Conservation (phyloP, 129 eudicot genomes). For the Scalesia atractyloides region DNA sequence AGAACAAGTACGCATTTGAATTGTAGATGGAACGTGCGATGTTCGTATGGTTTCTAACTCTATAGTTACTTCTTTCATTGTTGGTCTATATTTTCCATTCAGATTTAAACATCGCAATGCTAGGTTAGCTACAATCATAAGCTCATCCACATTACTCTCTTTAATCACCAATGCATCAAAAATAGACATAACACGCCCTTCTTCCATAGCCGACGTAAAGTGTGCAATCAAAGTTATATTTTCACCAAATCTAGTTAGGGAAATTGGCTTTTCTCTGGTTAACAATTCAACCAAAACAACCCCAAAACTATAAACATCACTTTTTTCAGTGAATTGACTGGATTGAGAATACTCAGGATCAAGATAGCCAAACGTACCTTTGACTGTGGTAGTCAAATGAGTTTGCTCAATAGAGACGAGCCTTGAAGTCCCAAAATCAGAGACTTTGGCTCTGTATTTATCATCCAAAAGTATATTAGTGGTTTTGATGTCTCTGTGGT, state of each 20-base stretch:
- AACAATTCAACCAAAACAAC: conserved; percentile 12
- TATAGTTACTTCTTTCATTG: no score
- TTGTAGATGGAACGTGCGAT: neutral
- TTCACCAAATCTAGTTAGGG: conserved; percentile 17
- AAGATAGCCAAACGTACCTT: conserved; percentile 24
- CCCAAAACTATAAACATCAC: no score
- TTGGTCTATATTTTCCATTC: no score
- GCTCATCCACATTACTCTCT: conserved; percentile 14
- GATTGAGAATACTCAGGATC: conserved; percentile 4
- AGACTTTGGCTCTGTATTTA: conserved; percentile 28
- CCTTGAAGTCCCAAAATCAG: conserved; percentile 33
- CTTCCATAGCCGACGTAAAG: conserved; percentile 27
- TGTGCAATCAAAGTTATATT: conserved; percentile 7
- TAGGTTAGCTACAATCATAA: conserved; percentile 10
- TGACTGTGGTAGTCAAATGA: conserved; percentile 20
- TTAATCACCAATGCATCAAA: conserved; percentile 7
- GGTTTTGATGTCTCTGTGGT: conserved; percentile 29
- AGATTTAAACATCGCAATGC: no score
- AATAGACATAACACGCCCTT: conserved; percentile 19
- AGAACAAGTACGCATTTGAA: neutral
- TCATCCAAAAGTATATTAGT: conserved; percentile 16
- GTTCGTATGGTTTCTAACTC: no score
- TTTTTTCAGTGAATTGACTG: no score
- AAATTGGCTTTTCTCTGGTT: conserved; percentile 24
- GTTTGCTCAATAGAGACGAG: conserved; percentile 23